Conservation (phyloP, 2,329 filamentous ascomycete genomes). For the Alternaria conjuncta region DNA sequence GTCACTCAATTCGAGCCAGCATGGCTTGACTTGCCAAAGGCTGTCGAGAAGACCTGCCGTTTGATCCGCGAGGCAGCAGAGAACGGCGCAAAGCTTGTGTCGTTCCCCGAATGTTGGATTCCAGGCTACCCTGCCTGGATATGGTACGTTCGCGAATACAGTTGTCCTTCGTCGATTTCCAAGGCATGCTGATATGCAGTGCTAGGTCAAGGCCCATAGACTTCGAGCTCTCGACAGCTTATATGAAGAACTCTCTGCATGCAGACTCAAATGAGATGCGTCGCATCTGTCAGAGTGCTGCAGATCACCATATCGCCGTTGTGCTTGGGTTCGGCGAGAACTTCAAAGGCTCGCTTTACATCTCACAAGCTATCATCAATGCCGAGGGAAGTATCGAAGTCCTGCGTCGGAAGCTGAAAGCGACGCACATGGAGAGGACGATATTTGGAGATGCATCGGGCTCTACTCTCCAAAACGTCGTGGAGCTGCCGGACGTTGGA, state of each 20-base stretch:
- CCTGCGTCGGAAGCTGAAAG: constrained; percentile 52
- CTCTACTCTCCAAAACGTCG: constrained; percentile 44
- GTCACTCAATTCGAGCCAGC: constrained; percentile 65
- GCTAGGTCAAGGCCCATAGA: constrained; percentile 52
- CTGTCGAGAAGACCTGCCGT: constrained; percentile 63
- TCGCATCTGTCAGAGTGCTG: constrained; percentile 48
- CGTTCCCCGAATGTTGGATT: constrained; percentile 57
- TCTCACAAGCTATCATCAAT: constrained; percentile 49
- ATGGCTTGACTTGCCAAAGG: constrained; percentile 64
- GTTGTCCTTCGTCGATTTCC: neutral
- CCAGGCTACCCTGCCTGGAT: constrained; percentile 56
- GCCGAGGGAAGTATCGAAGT: constrained; percentile 44
- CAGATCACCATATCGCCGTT: constrained; percentile 43
- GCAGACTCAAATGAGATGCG: constrained; percentile 53
- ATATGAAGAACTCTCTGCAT: constrained; percentile 54
- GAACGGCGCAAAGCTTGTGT: constrained; percentile 61
- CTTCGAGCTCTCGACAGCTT: constrained; percentile 47
- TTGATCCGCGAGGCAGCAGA: constrained; percentile 63
- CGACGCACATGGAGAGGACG: constrained; percentile 54
- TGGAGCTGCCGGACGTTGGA: constrained; percentile 37
- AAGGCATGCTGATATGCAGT: neutral
- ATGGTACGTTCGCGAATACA: constrained; percentile 45
- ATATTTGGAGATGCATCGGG: constrained; percentile 51
- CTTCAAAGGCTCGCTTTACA: constrained; percentile 48
- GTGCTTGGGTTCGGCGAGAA: constrained; percentile 51